Percentiles rank a stretch among this genome's conserved stretches.
Conservation (phyloP, 2,329 filamentous ascomycete species). For the Hymenoscyphus linearis region DNA sequence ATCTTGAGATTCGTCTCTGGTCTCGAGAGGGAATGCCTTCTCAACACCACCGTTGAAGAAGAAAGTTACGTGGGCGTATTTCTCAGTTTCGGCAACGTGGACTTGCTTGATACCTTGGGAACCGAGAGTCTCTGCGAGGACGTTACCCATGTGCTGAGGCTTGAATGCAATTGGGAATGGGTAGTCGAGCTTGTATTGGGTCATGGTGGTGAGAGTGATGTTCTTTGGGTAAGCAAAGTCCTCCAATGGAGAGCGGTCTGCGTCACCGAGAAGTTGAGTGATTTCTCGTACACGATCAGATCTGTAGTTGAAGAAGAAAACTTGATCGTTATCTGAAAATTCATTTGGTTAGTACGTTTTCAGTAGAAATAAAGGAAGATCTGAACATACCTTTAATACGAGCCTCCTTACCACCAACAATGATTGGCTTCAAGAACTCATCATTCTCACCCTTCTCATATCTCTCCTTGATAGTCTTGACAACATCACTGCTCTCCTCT, state of each 20-base stretch:
- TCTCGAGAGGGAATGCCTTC: conserved; percentile 89
- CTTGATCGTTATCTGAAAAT: conserved; percentile 71
- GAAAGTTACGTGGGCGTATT: conserved; percentile 99
- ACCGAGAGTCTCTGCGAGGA: conserved; percentile 93
- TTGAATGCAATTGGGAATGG: conserved; percentile 89
- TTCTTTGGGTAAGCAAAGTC: conserved; percentile 94
- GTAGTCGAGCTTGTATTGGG: conserved; percentile 93
- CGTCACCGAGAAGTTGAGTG: conserved; percentile 85
- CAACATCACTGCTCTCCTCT: conserved; percentile 76
- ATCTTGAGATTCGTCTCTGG: conserved; percentile 74
- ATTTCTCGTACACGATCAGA: conserved; percentile 96
- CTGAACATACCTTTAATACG: conserved; percentile 68
- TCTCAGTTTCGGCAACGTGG: conserved; percentile 97
- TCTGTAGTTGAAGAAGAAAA: conserved; percentile 99
- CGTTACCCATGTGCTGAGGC: conserved; percentile 93
- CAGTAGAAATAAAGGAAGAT: background rate
- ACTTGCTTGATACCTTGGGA: conserved; percentile 89
- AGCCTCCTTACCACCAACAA: conserved; percentile 79
- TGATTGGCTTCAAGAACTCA: conserved; percentile 97
- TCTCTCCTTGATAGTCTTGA: conserved; percentile 79
- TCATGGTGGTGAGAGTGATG: conserved; percentile 89
- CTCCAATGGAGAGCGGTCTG: conserved; percentile 83
- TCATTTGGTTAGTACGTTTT: conserved; percentile 11
- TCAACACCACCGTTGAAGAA: conserved; percentile 99
- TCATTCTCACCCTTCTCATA: conserved; percentile 88